A percentile compares a stretch with the other conserved stretches of the same genome.
These are phyloP conservation scores for Trichosanthes cucumerina DNA, from an alignment of 306 rosid genomes.

Conservation along the genomic window DNA sequence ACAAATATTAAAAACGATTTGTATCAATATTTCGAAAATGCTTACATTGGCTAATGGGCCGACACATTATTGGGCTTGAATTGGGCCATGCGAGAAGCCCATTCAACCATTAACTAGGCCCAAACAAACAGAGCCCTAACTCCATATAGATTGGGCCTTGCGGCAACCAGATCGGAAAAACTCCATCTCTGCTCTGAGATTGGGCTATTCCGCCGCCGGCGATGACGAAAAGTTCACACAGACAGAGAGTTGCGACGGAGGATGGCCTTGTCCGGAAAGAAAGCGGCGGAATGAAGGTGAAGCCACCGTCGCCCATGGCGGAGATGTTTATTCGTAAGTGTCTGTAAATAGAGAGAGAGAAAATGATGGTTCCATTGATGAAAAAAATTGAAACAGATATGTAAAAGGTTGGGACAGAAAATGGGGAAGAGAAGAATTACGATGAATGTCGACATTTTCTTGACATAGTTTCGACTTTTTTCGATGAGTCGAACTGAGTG, in stretches of 20 bases:
- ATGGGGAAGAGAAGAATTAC: not conserved
- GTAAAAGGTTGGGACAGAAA: not conserved
- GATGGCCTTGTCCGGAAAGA: not conserved
- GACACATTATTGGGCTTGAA: not conserved
- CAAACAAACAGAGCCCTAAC: not conserved
- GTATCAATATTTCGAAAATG: not conserved
- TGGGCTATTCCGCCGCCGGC: not conserved
- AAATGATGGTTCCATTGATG: not conserved
- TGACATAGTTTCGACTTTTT: slow-evolving; percentile 13
- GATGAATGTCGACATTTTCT: slow-evolving; percentile 49
- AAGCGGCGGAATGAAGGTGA: not conserved
- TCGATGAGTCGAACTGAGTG: not conserved
- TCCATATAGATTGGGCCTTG: not conserved
- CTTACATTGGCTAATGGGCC: not conserved
- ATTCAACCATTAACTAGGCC: not conserved
- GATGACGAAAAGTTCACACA: not conserved
- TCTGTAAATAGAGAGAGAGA: not conserved
- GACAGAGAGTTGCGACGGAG: not conserved
- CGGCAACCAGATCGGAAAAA: not conserved
- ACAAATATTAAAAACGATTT: no score
- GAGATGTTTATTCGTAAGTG: not conserved
- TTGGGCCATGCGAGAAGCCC: not conserved
- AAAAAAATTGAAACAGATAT: not conserved
- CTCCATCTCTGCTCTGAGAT: not conserved
- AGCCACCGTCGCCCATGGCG: not conserved